Evolutionary conservation across 116 monocot genomes (phyloP).

Genomic region (Papilionanthe hybrid): DNA sequence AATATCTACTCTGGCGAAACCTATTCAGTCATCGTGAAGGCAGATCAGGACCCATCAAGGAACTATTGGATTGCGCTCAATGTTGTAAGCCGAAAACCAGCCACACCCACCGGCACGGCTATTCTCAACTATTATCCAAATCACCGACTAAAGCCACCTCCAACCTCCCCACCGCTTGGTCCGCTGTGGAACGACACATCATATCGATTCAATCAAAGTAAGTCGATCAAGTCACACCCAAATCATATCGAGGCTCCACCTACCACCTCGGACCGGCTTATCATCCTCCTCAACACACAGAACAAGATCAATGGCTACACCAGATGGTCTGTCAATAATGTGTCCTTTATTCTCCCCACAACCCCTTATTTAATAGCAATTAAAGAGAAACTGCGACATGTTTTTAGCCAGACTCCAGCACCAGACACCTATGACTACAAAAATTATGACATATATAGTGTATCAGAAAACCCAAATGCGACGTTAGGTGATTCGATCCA

Average conservation of each 20-base stretch:
- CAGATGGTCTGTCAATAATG: slow-evolving; percentile 53
- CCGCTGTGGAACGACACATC: slow-evolving; percentile 67
- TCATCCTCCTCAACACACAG: slow-evolving; percentile 60
- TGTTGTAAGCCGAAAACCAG: slow-evolving; percentile 54
- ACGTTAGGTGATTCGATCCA: slow-evolving; percentile 25
- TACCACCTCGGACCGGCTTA: slow-evolving; percentile 18
- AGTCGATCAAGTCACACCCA: slow-evolving; percentile 31
- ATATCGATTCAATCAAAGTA: slow-evolving; percentile 41
- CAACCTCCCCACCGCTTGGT: slow-evolving; percentile 29
- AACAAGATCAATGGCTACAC: slow-evolving; percentile 39
- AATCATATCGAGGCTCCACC: slow-evolving; percentile 32
- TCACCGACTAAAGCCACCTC: slow-evolving; percentile 19
- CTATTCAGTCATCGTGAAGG: slow-evolving; percentile 62
- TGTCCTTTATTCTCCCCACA: slow-evolving; percentile 37
- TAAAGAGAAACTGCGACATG: slow-evolving; percentile 15
- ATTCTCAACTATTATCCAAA: slow-evolving; percentile 68
- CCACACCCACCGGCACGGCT: slow-evolving; percentile 52
- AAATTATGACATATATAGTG: slow-evolving; percentile 31
- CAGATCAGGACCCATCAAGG: slow-evolving; percentile 39
- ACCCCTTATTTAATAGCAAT: slow-evolving; percentile 55
- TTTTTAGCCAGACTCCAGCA: slow-evolving; percentile 25
- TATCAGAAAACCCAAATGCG: slow-evolving; percentile 32
- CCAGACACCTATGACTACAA: slow-evolving; percentile 46
- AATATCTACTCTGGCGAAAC: slow-evolving; percentile 89
- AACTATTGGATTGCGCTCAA: slow-evolving; percentile 72